phyloP scores from a whole-genome alignment of 345 rosid species.

The Citrus maxima region DNA sequence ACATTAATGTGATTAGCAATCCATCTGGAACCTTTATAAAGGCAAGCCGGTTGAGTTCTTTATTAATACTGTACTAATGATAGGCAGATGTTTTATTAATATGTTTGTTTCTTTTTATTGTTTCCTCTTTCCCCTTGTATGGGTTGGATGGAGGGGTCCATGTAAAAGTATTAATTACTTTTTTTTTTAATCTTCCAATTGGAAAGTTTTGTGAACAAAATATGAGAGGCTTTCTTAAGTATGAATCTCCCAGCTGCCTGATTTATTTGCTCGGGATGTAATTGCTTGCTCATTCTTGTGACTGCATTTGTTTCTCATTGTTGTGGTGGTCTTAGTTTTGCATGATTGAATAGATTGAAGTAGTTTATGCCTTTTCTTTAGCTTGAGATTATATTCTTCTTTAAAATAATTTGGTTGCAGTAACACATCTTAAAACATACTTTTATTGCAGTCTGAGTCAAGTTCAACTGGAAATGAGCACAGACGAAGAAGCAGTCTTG shows the following conservation, averaged over 20 bases:
- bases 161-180: background rate
- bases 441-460: constrained; percentile 47
- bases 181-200: background rate
- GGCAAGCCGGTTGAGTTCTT: background rate
- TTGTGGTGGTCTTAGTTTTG: background rate
- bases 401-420: background rate
- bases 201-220: background rate
- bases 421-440: background rate
- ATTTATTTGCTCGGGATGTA: background rate
- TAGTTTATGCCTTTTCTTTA: background rate
- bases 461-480: constrained; percentile 43
- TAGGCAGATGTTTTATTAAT: background rate
- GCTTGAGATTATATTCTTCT: background rate
- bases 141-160: background rate
- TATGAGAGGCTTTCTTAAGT: background rate
- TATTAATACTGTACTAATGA: background rate
- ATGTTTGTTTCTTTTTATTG: too few species aligned
- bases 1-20: background rate
- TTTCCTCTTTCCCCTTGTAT: background rate
- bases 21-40: background rate
- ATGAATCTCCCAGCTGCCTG: background rate
- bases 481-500: constrained; percentile 53
- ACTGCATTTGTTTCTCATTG: background rate
- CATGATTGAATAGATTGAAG: background rate
- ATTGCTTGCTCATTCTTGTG: background rate